phyloP scores from a whole-genome alignment of 169 alveolate species.

The Plasmodium gaboni region DNA sequence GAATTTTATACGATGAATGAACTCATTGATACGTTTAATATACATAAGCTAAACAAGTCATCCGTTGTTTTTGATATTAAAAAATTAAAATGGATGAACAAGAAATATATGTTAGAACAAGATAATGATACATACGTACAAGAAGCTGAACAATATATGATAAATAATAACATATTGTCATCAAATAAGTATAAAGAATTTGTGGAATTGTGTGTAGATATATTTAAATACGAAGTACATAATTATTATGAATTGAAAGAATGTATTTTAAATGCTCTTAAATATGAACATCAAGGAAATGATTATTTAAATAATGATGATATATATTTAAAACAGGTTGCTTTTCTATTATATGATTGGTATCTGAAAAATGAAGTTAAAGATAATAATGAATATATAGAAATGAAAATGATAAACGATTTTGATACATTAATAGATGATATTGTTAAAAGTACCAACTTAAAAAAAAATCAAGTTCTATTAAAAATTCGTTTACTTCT shows the following conservation, averaged over 20 bases:
- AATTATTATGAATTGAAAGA: conserved; percentile 35
- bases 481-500: conserved; percentile 48
- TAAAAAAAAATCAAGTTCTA: conserved; percentile 33
- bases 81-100: conserved; percentile 75
- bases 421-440: conserved; percentile 23
- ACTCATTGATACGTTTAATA: conserved; percentile 24
- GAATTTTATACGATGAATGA: conserved; percentile 68
- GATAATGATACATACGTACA: conserved; percentile 29
- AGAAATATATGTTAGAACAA: conserved; percentile 41
- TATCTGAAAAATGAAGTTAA: conserved; percentile 13
- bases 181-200: conserved; percentile 15
- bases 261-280: conserved; percentile 18
- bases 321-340: conserved; percentile 11
- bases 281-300: conserved; percentile 38
- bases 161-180: conserved; percentile 21
- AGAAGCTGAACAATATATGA: conserved; percentile 40
- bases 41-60: conserved; percentile 45
- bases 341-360: conserved; percentile 27
- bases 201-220: conserved; percentile 38
- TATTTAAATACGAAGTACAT: conserved; percentile 67
- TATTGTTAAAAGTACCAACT: conserved; percentile 20
- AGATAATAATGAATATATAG: conserved; percentile 10
- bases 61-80: conserved; percentile 64
- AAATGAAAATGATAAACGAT: conserved; percentile 3
- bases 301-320: conserved; percentile 16